Evolutionary conservation across 257 asterid genomes (phyloP).

Genomic region (Dorcoceras hygrometricum): DNA sequence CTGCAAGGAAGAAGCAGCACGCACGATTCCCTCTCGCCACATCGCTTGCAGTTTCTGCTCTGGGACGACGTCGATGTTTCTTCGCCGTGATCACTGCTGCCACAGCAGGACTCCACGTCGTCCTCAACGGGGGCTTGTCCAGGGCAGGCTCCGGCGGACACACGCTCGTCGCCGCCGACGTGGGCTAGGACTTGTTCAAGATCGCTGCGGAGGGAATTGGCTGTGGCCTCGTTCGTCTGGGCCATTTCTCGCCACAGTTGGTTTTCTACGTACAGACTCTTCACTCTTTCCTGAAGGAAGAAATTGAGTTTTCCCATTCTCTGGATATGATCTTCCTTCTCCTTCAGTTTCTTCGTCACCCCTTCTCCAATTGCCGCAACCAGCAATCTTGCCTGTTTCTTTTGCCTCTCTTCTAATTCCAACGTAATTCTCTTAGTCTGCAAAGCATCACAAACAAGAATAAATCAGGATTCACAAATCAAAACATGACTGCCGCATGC

Average conservation of each 20-base stretch:
- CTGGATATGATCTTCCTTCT: constrained; percentile 71
- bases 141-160: constrained; percentile 17
- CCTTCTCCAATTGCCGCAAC: constrained; percentile 55
- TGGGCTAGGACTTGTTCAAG: constrained; percentile 66
- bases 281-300: constrained; percentile 58
- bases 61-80: constrained; percentile 3
- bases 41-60: constrained; percentile 41
- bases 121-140: constrained; percentile 41
- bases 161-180: constrained; percentile 33
- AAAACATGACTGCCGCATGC: not conserved
- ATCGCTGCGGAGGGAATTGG: constrained; percentile 55
- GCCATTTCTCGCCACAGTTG: constrained; percentile 71
- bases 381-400: constrained; percentile 47
- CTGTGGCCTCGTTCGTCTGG: constrained; percentile 73
- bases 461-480: not conserved
- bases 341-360: constrained; percentile 45
- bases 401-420: constrained; percentile 69
- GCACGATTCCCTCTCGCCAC: constrained; percentile 66
- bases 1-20: constrained; percentile 81
- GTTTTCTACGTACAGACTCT: constrained; percentile 49
- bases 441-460: not conserved
- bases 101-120: constrained; percentile 71
- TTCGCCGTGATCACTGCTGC: constrained; percentile 43
- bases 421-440: constrained; percentile 53
- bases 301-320: constrained; percentile 53